phyloP scores from a whole-genome alignment of 441 rosid genomes.

The Viola pubescens region DNA sequence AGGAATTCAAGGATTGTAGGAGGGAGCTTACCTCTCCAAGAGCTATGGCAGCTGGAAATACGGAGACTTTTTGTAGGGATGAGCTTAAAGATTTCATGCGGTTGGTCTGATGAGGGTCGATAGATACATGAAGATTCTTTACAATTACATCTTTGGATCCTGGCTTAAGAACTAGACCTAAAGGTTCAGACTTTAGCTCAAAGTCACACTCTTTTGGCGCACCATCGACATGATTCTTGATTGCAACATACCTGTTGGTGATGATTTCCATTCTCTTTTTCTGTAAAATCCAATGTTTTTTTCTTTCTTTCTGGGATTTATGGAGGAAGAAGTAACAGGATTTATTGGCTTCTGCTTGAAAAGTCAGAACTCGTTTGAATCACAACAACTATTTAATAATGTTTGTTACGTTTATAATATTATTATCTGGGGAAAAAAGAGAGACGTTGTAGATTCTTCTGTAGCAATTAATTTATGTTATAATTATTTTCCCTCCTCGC shows the following conservation, averaged over 20 bases:
- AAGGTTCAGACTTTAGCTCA: slow-evolving; percentile 21
- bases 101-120: slow-evolving; percentile 39
- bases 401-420: too few relatives aligned
- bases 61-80: slow-evolving; percentile 18
- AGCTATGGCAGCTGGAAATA: too few relatives aligned
- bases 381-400: too few relatives aligned
- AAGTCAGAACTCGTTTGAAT: too few relatives aligned
- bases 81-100: slow-evolving; percentile 31
- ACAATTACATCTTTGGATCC: slow-evolving; percentile 27
- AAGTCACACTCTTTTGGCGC: slow-evolving; percentile 34
- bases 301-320: not conserved
- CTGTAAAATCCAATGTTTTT: not conserved
- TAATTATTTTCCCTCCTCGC: too few relatives aligned
- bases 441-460: too few relatives aligned
- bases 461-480: too few relatives aligned
- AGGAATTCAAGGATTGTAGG: too few relatives aligned
- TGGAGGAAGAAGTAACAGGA: not conserved
- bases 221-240: slow-evolving; percentile 28
- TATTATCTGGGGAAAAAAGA: too few relatives aligned
- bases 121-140: slow-evolving; percentile 33
- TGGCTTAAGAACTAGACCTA: slow-evolving; percentile 14
- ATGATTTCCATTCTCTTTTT: slow-evolving; percentile 15
- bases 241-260: slow-evolving; percentile 26
- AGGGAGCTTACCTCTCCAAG: too few relatives aligned
- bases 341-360: too few relatives aligned